Conservation (phyloP, 805 yeast genomes). For the Kurtzmaniella cleridarum region DNA sequence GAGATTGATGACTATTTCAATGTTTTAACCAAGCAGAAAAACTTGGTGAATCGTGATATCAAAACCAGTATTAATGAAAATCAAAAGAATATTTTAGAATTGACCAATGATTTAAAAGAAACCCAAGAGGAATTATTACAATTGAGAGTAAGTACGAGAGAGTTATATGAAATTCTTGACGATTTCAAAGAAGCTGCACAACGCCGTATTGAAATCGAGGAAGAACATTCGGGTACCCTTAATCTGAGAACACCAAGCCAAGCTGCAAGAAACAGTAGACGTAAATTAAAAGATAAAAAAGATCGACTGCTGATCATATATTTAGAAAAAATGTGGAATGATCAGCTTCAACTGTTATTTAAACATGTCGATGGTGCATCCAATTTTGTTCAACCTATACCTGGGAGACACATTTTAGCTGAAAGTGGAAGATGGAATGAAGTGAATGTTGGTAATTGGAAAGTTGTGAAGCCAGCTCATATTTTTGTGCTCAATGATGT, state of each 20-base stretch:
- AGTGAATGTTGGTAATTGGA: conserved; percentile 78
- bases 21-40: conserved; percentile 44
- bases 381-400: conserved; percentile 63
- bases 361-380: conserved; percentile 91
- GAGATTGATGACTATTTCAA: conserved; percentile 68
- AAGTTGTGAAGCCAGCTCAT: conserved; percentile 70
- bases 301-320: conserved; percentile 69
- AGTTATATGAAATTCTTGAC: conserved; percentile 53
- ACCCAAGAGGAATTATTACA: conserved; percentile 61
- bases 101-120: conserved; percentile 54
- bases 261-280: conserved; percentile 10
- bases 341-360: conserved; percentile 62
- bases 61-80: conserved; percentile 57
- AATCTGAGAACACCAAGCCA: conserved; percentile 14
- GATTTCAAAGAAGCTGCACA: conserved; percentile 60
- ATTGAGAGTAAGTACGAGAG: conserved; percentile 55
- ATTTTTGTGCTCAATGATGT: conserved; percentile 74
- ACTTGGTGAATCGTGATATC: conserved; percentile 50
- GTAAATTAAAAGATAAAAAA: conserved; percentile 14
- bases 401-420: conserved; percentile 74
- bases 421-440: conserved; percentile 87
- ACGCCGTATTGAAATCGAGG: conserved; percentile 45
- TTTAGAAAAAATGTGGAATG: conserved; percentile 77
- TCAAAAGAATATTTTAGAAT: conserved; percentile 53
- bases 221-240: conserved; percentile 15